These are phyloP conservation scores for Cinchona pubescens DNA, from an alignment of 257 asterid species.

Conservation along the genomic window DNA sequence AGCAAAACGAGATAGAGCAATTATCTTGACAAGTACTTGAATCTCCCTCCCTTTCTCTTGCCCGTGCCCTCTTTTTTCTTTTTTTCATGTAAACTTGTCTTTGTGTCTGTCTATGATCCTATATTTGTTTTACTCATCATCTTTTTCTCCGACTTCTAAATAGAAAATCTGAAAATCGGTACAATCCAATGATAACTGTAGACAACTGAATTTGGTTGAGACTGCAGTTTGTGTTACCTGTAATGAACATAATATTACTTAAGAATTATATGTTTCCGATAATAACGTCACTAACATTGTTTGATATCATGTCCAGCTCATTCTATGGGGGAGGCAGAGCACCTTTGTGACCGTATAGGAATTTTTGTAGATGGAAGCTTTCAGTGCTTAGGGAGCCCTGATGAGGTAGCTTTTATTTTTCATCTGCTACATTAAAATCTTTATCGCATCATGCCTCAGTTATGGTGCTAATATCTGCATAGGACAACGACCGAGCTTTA, in stretches of 20 bases:
- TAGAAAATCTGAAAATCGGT: neutral
- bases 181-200: neutral
- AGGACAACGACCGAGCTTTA: neutral
- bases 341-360: constrained; percentile 86
- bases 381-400: constrained; percentile 88
- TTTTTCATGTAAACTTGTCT: neutral
- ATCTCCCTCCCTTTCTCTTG: neutral
- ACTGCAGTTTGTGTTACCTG: too few relatives aligned
- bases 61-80: neutral
- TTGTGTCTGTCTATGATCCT: neutral
- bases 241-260: neutral
- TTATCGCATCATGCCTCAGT: too few relatives aligned
- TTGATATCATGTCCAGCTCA: constrained; percentile 51
- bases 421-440: neutral
- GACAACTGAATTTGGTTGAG: neutral
- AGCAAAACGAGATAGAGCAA: constrained; percentile 86
- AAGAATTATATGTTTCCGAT: neutral
- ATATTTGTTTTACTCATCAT: neutral
- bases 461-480: neutral
- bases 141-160: neutral
- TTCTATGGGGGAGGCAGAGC: constrained; percentile 99
- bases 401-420: constrained; percentile 56
- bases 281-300: neutral
- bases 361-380: constrained; percentile 85
- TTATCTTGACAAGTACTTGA: constrained; percentile 75